Conservation (phyloP, 2,329 filamentous ascomycete species). For the Onygenales sp. region DNA sequence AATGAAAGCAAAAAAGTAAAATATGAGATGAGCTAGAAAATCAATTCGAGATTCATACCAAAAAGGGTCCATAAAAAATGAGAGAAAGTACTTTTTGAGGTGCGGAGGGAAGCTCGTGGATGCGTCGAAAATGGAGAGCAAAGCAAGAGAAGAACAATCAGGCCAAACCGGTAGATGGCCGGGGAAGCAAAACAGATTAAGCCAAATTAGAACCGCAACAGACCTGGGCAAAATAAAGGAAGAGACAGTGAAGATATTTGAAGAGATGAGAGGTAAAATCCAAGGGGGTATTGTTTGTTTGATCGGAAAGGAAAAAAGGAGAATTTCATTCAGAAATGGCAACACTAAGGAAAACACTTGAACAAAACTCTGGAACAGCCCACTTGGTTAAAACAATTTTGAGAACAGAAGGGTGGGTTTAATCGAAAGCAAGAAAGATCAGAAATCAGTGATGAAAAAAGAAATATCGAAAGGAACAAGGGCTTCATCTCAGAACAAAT, state of each 20-base stretch:
- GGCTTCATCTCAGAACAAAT: neutral
- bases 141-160: neutral
- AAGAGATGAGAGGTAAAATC: constrained; percentile 18
- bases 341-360: constrained; percentile 19
- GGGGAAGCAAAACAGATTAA: constrained; percentile 4
- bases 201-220: constrained; percentile 9
- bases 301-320: constrained; percentile 31
- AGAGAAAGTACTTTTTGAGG: neutral
- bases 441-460: constrained; percentile 3
- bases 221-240: constrained; percentile 7
- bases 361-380: constrained; percentile 20
- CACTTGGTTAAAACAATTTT: constrained; percentile 21
- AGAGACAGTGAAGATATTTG: neutral
- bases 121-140: neutral
- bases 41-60: neutral
- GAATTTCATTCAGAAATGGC: constrained; percentile 33
- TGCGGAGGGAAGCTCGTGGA: neutral
- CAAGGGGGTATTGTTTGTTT: constrained; percentile 27
- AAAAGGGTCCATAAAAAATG: neutral
- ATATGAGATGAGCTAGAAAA: neutral
- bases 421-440: constrained; percentile 9
- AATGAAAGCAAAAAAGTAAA: neutral
- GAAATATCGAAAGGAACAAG: neutral
- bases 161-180: neutral
- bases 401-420: constrained; percentile 6